phyloP scores from a whole-genome alignment of 371 early-diverging fungal species.

The Mucor piriformis region DNA sequence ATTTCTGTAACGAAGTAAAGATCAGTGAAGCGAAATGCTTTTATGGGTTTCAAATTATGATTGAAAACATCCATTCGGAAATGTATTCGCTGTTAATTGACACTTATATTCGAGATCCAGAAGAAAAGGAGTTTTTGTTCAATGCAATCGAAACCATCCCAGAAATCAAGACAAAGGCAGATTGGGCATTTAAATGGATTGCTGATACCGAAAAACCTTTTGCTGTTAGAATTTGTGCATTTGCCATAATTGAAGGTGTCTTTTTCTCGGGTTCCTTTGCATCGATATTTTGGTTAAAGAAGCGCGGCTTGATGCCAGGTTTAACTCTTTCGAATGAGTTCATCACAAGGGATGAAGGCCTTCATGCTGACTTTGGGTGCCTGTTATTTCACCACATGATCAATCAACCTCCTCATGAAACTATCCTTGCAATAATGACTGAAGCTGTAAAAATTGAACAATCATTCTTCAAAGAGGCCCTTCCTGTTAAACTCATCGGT shows the following conservation, averaged over 20 bases:
- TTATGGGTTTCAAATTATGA: conserved; percentile 99
- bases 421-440: conserved; percentile 79
- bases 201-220: conserved; percentile 76
- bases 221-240: conserved; percentile 96
- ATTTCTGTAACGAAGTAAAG: conserved; percentile 98
- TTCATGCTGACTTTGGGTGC: conserved; percentile 99
- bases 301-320: conserved; percentile 99
- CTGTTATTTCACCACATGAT: conserved; percentile 88
- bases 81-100: conserved; percentile 99
- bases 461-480: conserved; percentile 92
- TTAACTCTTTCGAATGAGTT: conserved; percentile 99
- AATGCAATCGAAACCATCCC: conserved; percentile 96
- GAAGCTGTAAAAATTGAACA: conserved; percentile 97
- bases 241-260: conserved; percentile 99
- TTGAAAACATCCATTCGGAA: conserved; percentile 99
- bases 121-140: conserved; percentile 89
- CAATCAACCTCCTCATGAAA: conserved; percentile 75
- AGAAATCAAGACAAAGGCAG: conserved; percentile 96
- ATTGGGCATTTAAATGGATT: conserved; percentile 99
- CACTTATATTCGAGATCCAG: conserved; percentile 93
- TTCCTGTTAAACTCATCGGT: conserved; percentile 98
- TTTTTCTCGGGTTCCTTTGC: conserved; percentile 99
- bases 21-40: conserved; percentile 98
- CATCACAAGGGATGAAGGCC: conserved; percentile 98
- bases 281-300: conserved; percentile 99